Percentiles rank a stretch among this genome's conserved stretches.
phyloP scores from a whole-genome alignment of 495 filamentous ascomycete species.

The Jackrogersella minutella region DNA sequence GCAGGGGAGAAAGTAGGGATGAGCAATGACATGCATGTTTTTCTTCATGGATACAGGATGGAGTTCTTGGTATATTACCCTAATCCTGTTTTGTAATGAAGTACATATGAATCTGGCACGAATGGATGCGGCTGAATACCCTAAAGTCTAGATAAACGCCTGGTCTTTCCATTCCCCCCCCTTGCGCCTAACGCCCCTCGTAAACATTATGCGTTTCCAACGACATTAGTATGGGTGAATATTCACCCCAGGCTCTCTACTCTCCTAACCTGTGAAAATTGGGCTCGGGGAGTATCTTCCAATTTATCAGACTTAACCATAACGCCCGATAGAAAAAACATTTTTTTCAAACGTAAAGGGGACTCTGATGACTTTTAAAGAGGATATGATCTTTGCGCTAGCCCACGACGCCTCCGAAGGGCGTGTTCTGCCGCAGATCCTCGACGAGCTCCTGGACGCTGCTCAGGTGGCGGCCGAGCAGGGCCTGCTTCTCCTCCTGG shows the following conservation, averaged over 20 bases:
- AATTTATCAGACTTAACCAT: neutral
- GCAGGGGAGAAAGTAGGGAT: constrained; percentile 4
- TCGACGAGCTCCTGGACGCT: constrained; percentile 93
- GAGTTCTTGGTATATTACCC: constrained; percentile 28
- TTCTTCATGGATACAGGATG: constrained; percentile 5
- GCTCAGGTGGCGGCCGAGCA: constrained; percentile 81
- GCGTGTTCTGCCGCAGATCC: constrained; percentile 83
- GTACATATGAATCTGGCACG: constrained; percentile 14
- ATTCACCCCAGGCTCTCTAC: neutral
- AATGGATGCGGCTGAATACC: constrained; percentile 28
- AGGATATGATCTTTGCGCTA: constrained; percentile 22
- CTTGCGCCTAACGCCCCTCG: constrained; percentile 21
- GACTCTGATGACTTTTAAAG: neutral
- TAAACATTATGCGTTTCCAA: constrained; percentile 23
- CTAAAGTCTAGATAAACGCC: constrained; percentile 24
- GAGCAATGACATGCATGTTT: too few relatives aligned
- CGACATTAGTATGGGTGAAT: constrained; percentile 3
- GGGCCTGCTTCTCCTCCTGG: constrained; percentile 86
- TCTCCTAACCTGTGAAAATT: neutral
- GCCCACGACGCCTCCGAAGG: constrained; percentile 64
- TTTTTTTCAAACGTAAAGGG: neutral
- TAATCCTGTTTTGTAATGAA: constrained; percentile 22
- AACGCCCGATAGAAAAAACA: neutral
- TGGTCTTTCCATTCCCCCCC: neutral
- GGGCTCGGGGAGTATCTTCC: neutral